Evolutionary conservation across 345 rosid species (phyloP).

Genomic region (Populus pruinosa): DNA sequence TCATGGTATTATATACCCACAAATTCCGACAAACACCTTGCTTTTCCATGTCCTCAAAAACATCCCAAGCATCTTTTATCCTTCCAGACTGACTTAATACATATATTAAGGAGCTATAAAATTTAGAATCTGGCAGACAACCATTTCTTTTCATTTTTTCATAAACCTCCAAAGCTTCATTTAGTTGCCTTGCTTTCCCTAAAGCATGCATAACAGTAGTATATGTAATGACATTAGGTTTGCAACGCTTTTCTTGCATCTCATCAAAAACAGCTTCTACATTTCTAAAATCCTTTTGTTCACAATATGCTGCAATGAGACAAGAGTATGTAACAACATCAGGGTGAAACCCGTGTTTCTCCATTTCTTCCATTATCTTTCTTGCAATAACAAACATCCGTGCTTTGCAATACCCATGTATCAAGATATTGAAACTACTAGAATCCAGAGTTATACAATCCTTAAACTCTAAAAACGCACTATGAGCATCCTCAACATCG

Average conservation of each 20-base stretch:
- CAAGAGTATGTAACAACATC: conserved; percentile 62
- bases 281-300: conserved; percentile 60
- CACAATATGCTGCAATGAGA: conserved; percentile 64
- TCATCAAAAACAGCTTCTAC: conserved; percentile 55
- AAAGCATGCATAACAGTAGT: conserved; percentile 69
- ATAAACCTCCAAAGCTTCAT: conserved; percentile 61
- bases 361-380: conserved; percentile 55
- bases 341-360: conserved; percentile 42
- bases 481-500: conserved; percentile 61
- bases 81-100: conserved; percentile 64
- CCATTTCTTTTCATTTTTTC: conserved; percentile 66
- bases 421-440: conserved; percentile 53
- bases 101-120: conserved; percentile 64
- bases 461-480: conserved; percentile 44
- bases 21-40: conserved; percentile 57
- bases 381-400: conserved; percentile 55
- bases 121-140: conserved; percentile 60
- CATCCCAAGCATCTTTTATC: conserved; percentile 57
- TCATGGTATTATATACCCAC: conserved; percentile 55
- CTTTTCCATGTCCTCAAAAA: conserved; percentile 68
- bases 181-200: conserved; percentile 64
- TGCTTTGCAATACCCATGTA: conserved; percentile 78
- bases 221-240: conserved; percentile 54
- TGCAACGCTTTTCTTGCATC: conserved; percentile 61
- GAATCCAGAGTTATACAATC: conserved; percentile 30